Conservation (phyloP, 2,329 filamentous ascomycete genomes). For the Pyricularia grisea region DNA sequence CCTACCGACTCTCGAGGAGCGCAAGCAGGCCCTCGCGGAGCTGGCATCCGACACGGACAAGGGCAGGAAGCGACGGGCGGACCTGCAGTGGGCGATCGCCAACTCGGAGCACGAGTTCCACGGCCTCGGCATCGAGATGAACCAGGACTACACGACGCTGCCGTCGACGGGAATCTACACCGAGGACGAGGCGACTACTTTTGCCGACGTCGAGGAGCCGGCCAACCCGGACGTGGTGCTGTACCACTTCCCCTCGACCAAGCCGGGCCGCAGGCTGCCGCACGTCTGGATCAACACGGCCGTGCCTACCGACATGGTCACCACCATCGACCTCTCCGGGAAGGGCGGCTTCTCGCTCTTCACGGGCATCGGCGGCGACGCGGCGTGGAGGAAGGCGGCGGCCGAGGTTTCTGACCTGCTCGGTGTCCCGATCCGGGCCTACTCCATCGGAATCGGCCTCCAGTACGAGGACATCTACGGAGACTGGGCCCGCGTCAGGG, state of each 20-base stretch:
- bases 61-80: slow-evolving; percentile 27
- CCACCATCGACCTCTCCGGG: slow-evolving; percentile 51
- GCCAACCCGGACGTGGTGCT: slow-evolving; percentile 25
- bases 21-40: slow-evolving; percentile 28
- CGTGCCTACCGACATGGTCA: slow-evolving; percentile 33
- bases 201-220: slow-evolving; percentile 12
- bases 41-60: slow-evolving; percentile 25
- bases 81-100: slow-evolving; percentile 30
- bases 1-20: slow-evolving; percentile 24
- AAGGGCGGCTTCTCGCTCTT: slow-evolving; percentile 40
- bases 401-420: slow-evolving; percentile 23
- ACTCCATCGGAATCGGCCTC: slow-evolving; percentile 45
- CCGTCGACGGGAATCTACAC: slow-evolving; percentile 31
- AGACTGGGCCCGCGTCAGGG: slow-evolving; percentile 45
- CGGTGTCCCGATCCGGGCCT: slow-evolving; percentile 35
- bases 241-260: slow-evolving; percentile 38
- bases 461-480: slow-evolving; percentile 55
- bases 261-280: slow-evolving; percentile 49
- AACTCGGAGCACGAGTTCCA: slow-evolving; percentile 39
- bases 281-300: slow-evolving; percentile 52
- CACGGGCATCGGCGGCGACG: slow-evolving; percentile 44
- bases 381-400: slow-evolving; percentile 40
- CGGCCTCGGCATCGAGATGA: slow-evolving; percentile 49
- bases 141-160: slow-evolving; percentile 35
- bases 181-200: slow-evolving; percentile 25